Percentiles rank a stretch among this genome's conserved stretches.
phyloP scores from a whole-genome alignment of 2,329 filamentous ascomycete genomes.

The Pyrenophora graminea region DNA sequence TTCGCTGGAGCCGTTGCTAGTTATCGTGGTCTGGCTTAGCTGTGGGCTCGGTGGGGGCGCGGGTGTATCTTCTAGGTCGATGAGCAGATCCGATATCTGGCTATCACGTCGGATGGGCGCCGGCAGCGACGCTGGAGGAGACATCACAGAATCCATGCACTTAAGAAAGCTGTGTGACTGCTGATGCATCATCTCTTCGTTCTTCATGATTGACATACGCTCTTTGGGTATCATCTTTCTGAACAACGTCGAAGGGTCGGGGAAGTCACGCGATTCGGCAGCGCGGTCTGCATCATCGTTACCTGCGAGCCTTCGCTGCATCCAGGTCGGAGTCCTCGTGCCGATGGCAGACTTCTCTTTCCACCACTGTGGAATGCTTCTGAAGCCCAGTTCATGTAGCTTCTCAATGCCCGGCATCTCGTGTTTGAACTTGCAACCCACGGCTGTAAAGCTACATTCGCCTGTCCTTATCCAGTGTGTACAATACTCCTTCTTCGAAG shows the following conservation, averaged over 20 bases:
- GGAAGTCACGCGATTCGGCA: slow-evolving; percentile 9
- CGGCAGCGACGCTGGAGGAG: not conserved
- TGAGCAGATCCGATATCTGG: slow-evolving; percentile 10
- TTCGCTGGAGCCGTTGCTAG: not conserved
- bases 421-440: slow-evolving; percentile 87
- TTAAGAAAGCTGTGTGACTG: not conserved
- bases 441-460: slow-evolving; percentile 80
- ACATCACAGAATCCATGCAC: not conserved
- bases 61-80: slow-evolving; percentile 13
- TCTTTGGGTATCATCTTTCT: not conserved
- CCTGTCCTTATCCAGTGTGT: slow-evolving; percentile 89
- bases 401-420: slow-evolving; percentile 79
- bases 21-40: not conserved
- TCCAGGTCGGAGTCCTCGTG: slow-evolving; percentile 26
- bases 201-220: not conserved
- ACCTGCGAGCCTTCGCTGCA: slow-evolving; percentile 24
- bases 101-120: not conserved
- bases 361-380: slow-evolving; percentile 60
- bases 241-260: slow-evolving; percentile 9
- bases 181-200: not conserved
- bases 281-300: slow-evolving; percentile 1
- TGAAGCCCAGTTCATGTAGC: slow-evolving; percentile 71
- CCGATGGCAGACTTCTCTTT: slow-evolving; percentile 51
- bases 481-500: slow-evolving; percentile 72
- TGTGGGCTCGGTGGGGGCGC: slow-evolving; percentile 5